Evolutionary conservation across 352 stramenopile species (phyloP), one percentile per base, ranked within the genome.

Genomic region (Aphanomyces cochlioides): DNA sequence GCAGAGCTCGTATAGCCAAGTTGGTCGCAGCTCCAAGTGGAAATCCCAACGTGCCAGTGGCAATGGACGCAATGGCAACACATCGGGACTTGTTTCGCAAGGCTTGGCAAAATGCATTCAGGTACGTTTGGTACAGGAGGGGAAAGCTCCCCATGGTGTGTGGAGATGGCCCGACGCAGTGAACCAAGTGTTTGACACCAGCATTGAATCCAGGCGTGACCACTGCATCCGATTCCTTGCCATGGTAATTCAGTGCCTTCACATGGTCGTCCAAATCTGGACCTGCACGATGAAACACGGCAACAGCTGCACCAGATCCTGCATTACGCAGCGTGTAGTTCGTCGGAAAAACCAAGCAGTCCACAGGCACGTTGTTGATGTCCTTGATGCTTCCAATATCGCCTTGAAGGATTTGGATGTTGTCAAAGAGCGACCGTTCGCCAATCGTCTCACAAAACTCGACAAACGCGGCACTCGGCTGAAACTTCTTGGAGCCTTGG

Each of bases 261-360:
- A 81, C 38, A 41, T 66, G 72, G 47, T 47, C 13, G 36, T 82
- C 58, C 17, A 87, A 38, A 7, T 65, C 40, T 3, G 69, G 45
- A 0, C 79, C 85, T 19, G 84, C 81, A 10, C 83, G 83, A 21
- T 71, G 73, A 59, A 90, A 81, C 2, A 91, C 79, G 10, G 74
- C 72, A 10, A 68, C 74, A 36, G 83, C 76, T 38, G 84, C 83
- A 2, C 85, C 82, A 19, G 75, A 70, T 10, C 45, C 7, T 34
- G 82, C 78, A 56, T 90, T 83, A 17, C 40, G 57, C 19, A 79
- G 85, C 8, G 48, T 68, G 7, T 2, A 8, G 5, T 81, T 83
- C 53, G 83, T 88, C 12, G 82, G 82, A 47, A 91, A 90, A 41
- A 78, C 76, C 7, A 93, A 68, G 58, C 83, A 90, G 39, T 93